Conservation (phyloP, 495 filamentous ascomycete genomes). For the Trichoderma reesei region DNA sequence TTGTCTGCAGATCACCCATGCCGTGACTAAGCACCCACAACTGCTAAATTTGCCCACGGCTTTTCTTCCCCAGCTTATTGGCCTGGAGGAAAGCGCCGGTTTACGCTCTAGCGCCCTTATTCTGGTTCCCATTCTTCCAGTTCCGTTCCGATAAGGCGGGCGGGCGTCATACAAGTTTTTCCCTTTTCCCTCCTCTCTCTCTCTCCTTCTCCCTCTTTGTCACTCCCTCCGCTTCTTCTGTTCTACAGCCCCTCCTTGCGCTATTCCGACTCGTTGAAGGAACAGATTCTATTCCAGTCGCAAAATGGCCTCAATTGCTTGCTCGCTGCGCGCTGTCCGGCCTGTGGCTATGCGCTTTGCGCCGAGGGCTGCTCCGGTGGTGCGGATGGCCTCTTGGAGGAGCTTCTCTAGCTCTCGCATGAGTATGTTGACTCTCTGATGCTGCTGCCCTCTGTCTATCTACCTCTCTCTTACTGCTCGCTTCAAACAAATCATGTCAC, state of each 20-base stretch:
- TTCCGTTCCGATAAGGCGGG: neutral
- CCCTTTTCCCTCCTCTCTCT: neutral
- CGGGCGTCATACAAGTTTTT: neutral
- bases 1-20: neutral
- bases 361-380: constrained; percentile 23
- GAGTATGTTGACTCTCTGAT: constrained; percentile 34
- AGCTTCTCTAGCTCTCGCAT: constrained; percentile 34
- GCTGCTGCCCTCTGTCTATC: too few species aligned
- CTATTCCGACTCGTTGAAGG: too few species aligned
- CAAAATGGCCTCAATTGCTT: constrained; percentile 40
- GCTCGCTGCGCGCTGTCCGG: constrained; percentile 35
- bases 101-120: neutral
- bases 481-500: neutral
- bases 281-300: neutral
- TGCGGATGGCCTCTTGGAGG: constrained; percentile 25
- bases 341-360: constrained; percentile 31
- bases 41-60: neutral
- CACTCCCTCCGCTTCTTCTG: too few species aligned
- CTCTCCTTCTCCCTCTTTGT: neutral
- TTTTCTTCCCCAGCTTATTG: neutral
- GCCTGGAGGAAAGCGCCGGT: neutral
- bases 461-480: neutral
- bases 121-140: too few species aligned
- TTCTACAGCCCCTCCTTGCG: neutral
- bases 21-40: too few species aligned